phyloP scores from a whole-genome alignment of 805 yeast genomes.

The Teunomyces stri region DNA sequence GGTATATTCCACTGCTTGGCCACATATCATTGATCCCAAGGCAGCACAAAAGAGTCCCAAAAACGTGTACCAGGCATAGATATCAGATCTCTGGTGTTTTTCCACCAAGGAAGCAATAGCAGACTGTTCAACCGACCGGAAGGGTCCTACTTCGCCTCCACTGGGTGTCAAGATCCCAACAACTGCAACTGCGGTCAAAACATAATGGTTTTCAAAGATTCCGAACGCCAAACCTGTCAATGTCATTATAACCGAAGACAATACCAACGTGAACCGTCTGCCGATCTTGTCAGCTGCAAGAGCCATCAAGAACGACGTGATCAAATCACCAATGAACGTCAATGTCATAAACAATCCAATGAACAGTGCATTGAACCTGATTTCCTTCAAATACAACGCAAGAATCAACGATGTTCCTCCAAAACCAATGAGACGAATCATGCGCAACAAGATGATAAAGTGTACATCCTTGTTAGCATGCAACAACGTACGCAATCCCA shows the following conservation, averaged over 20 bases:
- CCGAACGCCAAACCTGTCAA: conserved; percentile 43
- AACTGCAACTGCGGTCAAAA: conserved; percentile 39
- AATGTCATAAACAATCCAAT: conserved; percentile 50
- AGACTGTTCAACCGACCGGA: conserved; percentile 55
- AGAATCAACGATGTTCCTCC: conserved; percentile 40
- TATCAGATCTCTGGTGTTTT: conserved; percentile 45
- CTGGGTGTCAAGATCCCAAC: conserved; percentile 55
- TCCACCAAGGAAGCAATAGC: conserved; percentile 47
- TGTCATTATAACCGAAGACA: conserved; percentile 42
- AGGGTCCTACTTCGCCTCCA: conserved; percentile 62
- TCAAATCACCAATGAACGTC: conserved; percentile 51
- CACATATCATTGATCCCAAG: conserved; percentile 43
- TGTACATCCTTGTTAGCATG: conserved; percentile 31
- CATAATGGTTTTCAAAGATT: conserved; percentile 25
- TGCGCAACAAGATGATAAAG: conserved; percentile 28
- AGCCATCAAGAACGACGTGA: conserved; percentile 46
- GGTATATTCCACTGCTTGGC: conserved; percentile 22
- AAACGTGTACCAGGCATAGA: conserved; percentile 58
- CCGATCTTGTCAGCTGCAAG: conserved; percentile 48
- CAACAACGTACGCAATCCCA: conserved; percentile 33
- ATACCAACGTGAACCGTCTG: conserved; percentile 36
- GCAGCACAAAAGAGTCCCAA: conserved; percentile 49
- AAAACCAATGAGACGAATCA: conserved; percentile 35
- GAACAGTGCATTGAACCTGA: conserved; percentile 39
- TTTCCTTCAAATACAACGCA: conserved; percentile 43